Evolutionary conservation across 352 stramenopile species (phyloP).

Genomic region (Globisporangium recalcitrans): DNA sequence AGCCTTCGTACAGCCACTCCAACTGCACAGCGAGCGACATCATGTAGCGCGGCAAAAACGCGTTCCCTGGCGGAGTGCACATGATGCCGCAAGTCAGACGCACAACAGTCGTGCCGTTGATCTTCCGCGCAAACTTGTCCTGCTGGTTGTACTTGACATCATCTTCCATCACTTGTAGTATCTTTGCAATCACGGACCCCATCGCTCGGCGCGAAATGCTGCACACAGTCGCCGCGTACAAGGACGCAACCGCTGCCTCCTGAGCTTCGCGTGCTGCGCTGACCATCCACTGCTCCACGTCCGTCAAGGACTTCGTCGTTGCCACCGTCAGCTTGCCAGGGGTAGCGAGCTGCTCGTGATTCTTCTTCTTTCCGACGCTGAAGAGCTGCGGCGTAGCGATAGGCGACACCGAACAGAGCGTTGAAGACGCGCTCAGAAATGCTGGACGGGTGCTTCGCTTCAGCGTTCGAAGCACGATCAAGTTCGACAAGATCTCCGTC

Average conservation of each 20-base stretch:
- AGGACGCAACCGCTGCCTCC: constrained; percentile 63
- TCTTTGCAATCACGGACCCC: constrained; percentile 78
- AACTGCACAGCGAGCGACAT: constrained; percentile 79
- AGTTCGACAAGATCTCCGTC: constrained; percentile 70
- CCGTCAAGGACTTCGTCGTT: constrained; percentile 23
- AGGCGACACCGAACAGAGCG: constrained; percentile 40
- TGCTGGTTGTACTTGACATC: constrained; percentile 58
- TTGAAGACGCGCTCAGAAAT: constrained; percentile 27
- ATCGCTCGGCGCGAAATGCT: constrained; percentile 74
- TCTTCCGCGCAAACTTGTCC: constrained; percentile 55
- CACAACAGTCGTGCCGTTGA: constrained; percentile 69
- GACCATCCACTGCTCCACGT: constrained; percentile 44
- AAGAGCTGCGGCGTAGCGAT: constrained; percentile 19
- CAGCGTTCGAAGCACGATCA: constrained; percentile 71
- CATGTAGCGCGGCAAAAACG: constrained; percentile 83
- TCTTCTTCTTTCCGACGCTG: not conserved
- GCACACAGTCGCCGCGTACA: constrained; percentile 78
- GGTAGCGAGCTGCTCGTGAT: not conserved
- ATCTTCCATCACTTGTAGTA: constrained; percentile 77
- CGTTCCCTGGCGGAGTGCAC: constrained; percentile 51
- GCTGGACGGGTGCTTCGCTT: constrained; percentile 49
- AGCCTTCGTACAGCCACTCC: constrained; percentile 67
- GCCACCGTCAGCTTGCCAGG: not conserved
- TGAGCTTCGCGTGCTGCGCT: constrained; percentile 56
- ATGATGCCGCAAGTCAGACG: constrained; percentile 74